These are phyloP conservation scores for Rhipidocladum racemiflorum DNA, from an alignment of 176 grass and related monocot genomes.

Conservation along the genomic window DNA sequence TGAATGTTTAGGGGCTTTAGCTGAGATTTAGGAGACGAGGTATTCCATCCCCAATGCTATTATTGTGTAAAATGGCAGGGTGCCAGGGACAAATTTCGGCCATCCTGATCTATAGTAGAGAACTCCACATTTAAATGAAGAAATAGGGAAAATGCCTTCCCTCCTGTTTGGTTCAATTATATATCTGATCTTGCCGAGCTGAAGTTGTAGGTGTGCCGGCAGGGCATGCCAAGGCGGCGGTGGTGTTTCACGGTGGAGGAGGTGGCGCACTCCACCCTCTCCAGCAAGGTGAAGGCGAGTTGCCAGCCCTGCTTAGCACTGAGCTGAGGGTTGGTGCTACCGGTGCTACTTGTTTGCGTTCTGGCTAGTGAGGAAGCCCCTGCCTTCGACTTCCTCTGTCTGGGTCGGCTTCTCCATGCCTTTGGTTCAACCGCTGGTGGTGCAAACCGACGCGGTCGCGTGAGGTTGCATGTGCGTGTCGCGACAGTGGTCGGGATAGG, in stretches of 20 bases:
- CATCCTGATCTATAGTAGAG: background rate
- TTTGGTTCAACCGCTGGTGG: background rate
- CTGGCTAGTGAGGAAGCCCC: no score
- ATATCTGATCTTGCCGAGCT: background rate
- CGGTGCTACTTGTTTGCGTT: no score
- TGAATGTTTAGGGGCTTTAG: background rate
- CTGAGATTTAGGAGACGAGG: background rate
- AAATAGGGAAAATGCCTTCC: background rate
- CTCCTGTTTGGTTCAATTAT: background rate
- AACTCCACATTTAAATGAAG: background rate
- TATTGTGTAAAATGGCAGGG: background rate
- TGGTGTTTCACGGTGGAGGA: no score
- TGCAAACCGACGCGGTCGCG: no score
- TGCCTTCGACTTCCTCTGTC: background rate
- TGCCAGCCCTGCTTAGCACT: no score
- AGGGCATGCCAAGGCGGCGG: no score
- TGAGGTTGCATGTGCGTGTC: no score
- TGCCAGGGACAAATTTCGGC: background rate
- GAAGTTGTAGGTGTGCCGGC: no score
- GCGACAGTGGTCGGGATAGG: no score
- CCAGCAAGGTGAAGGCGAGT: no score
- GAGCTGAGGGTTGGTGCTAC: no score
- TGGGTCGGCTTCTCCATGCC: background rate
- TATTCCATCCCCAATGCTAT: background rate
- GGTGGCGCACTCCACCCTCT: no score